Base-by-base conservation (phyloP, 2,329 filamentous ascomycete species). In the Hansfordia pulvinata region DNA sequence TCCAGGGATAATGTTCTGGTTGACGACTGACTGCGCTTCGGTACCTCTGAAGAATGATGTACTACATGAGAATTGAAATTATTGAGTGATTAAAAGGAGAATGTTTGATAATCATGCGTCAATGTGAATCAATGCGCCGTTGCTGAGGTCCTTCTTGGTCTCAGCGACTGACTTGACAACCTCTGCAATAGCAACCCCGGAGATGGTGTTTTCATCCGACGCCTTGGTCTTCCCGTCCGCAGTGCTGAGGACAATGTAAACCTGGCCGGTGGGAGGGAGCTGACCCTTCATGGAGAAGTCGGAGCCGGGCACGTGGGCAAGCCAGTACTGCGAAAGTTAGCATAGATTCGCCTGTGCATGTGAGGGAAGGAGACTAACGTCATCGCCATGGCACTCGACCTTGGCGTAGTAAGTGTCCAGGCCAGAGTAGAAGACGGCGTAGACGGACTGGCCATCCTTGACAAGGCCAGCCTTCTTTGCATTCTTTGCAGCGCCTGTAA, bases 221-320 rank as follows among this genome's bases (percentile, higher is more conserved):
- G 22, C 29, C 5, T 24, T 33, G 3, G 25, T 29, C 10, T 37
- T 29, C 8, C 49, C 50, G 27, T 53, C 47, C 26, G 51, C 51
- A 16, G 49, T 47, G 23, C 41, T 49, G 7, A 57, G 44, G 12
- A 56, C 48, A n/a, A 50, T 43, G 24, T 56, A 58, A 8, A 50
- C 50, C 46, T 56, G 54, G 10, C 54, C 54, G 1, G 33, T 27
- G 10, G 42, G 39, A 8, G 40, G 29, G 20, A 39, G 20, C 10
- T 34, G 11, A 4, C 25, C 31, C 12, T 10, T 2, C 3, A 12
- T 19, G n/a, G 24, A 18, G 12, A 19, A 23, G 21, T 20, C n/a
- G 6, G 9, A 25, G 8, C 25, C 31, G 6, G 42, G 40, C 16
- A 46, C 30, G 8, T 8, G 25, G 12, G 32, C 26, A 15, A 41